These are phyloP conservation scores for Acrocalymma vagum DNA, from an alignment of 2,329 filamentous ascomycete species.

Conservation along the genomic window DNA sequence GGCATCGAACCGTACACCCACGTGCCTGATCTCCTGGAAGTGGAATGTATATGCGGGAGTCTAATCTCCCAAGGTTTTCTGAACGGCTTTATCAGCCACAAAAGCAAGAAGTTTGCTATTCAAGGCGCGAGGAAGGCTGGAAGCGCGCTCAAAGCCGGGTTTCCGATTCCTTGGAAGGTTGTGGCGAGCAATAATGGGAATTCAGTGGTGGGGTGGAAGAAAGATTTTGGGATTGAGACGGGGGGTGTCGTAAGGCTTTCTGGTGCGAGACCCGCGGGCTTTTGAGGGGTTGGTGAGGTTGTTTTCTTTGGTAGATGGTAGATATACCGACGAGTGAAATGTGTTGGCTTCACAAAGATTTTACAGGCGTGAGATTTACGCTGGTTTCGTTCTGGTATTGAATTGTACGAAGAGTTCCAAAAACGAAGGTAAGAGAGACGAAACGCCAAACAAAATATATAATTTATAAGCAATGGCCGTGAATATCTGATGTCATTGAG, in stretches of 20 bases:
- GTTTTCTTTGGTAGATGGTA: too few relatives aligned
- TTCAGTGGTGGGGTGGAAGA: constrained; percentile 80
- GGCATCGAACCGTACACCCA: constrained; percentile 37
- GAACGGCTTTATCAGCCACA: constrained; percentile 84
- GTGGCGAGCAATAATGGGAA: constrained; percentile 69
- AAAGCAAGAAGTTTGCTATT: constrained; percentile 80
- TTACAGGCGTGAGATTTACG: too few relatives aligned
- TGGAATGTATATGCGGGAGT: constrained; percentile 81
- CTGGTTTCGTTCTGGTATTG: too few relatives aligned
- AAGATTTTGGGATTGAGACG: constrained; percentile 32
- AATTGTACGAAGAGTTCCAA: too few relatives aligned
- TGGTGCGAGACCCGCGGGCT: constrained; percentile 59
- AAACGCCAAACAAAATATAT: too few relatives aligned
- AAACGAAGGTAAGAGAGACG: too few relatives aligned
- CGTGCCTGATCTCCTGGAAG: constrained; percentile 65
- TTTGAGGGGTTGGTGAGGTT: constrained; percentile 14
- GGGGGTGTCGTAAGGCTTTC: constrained; percentile 67
- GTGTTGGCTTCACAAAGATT: too few relatives aligned
- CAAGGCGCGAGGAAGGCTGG: constrained; percentile 70
- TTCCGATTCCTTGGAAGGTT: constrained; percentile 77
- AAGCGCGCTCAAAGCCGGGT: constrained; percentile 72
- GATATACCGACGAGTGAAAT: background rate
- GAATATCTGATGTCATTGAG: too few relatives aligned
- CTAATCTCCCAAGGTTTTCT: constrained; percentile 83
- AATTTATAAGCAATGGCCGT: too few relatives aligned